Percentiles rank a stretch among this genome's conserved stretches.
Conservation (phyloP, 1,284 basidiomycete species). For the Tausonia pullulans region DNA sequence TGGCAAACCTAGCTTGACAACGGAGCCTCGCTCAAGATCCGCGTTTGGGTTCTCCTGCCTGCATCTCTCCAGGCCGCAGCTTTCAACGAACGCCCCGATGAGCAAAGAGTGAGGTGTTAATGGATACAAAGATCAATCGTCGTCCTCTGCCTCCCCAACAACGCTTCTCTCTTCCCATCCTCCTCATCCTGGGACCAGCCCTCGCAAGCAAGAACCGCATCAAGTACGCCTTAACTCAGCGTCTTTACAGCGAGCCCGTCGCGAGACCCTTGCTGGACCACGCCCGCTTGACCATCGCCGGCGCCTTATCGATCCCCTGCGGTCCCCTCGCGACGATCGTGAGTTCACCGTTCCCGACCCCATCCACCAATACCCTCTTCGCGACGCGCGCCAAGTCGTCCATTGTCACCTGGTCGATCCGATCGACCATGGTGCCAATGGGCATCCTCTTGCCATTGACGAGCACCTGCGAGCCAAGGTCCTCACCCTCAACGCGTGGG, state of each 20-base stretch:
- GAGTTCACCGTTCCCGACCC: slow-evolving; percentile 34
- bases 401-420: slow-evolving; percentile 70
- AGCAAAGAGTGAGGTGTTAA: no score
- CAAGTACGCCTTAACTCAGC: no score
- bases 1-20: no score
- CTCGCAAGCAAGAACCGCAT: no score
- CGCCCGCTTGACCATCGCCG: slow-evolving; percentile 24
- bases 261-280: slow-evolving; percentile 11
- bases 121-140: no score
- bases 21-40: no score
- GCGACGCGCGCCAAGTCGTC: slow-evolving; percentile 63
- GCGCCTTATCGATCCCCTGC: slow-evolving; percentile 30
- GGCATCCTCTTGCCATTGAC: slow-evolving; percentile 83
- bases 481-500: slow-evolving; percentile 74
- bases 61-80: no score
- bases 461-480: slow-evolving; percentile 58
- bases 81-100: no score
- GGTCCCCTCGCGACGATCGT: slow-evolving; percentile 38
- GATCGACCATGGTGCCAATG: slow-evolving; percentile 80
- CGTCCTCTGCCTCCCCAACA: no score
- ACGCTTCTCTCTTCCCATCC: no score
- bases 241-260: slow-evolving; percentile 3
- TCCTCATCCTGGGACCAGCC: no score
- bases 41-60: no score
- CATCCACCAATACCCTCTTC: slow-evolving; percentile 48